A percentile compares a stretch with the other conserved stretches of the same genome.
These are phyloP conservation scores for Nigrospora osmanthi DNA, from an alignment of 2,329 filamentous ascomycete species.

Conservation along the genomic window DNA sequence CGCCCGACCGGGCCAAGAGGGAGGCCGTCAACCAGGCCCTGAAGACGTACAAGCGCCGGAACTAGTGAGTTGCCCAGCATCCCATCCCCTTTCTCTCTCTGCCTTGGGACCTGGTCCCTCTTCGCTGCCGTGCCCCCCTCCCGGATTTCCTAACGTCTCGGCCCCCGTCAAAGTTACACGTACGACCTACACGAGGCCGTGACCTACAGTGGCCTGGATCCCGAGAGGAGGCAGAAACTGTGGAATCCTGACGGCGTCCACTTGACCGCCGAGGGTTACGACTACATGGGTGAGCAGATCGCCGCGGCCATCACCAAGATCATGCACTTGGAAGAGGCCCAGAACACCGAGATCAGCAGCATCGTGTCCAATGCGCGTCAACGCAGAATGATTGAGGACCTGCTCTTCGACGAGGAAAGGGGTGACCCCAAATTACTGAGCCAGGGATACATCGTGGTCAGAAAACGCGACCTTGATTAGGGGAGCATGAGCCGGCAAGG, in stretches of 20 bases:
- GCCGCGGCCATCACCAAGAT: slow-evolving; percentile 44
- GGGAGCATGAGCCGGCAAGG: slow-evolving; percentile 3
- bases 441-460: slow-evolving; percentile 46
- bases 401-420: slow-evolving; percentile 40
- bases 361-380: slow-evolving; percentile 15
- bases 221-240: slow-evolving; percentile 35
- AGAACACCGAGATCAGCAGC: slow-evolving; percentile 20
- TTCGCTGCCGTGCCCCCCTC: neutral
- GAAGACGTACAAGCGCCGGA: slow-evolving; percentile 33
- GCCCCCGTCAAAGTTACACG: slow-evolving; percentile 31
- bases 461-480: slow-evolving; percentile 43
- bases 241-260: slow-evolving; percentile 55
- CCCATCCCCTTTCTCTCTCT: no score
- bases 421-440: slow-evolving; percentile 37
- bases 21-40: slow-evolving; percentile 46
- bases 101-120: no score
- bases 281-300: slow-evolving; percentile 52
- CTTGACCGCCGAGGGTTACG: slow-evolving; percentile 50
- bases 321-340: slow-evolving; percentile 23
- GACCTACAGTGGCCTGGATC: slow-evolving; percentile 42
- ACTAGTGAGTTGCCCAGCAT: slow-evolving; percentile 38
- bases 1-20: slow-evolving; percentile 25
- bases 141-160: neutral
- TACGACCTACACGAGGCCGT: slow-evolving; percentile 49
- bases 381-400: slow-evolving; percentile 27